phyloP scores from a whole-genome alignment of 192 early-diverging fungal species.

The Linnemannia schmuckeri region DNA sequence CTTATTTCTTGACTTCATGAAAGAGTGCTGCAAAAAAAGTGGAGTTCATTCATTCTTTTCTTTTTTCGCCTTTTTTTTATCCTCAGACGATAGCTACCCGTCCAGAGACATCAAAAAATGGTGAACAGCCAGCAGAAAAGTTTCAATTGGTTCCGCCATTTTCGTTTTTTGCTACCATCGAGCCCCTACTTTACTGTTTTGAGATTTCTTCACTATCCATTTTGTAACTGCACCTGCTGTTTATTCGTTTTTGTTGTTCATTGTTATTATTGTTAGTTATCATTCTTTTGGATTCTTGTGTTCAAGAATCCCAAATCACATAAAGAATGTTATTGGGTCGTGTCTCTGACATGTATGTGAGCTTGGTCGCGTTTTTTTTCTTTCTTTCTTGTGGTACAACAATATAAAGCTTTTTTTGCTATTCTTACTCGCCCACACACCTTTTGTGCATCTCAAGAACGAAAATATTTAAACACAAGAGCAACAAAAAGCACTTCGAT shows the following conservation, averaged over 20 bases:
- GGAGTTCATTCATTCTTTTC: background rate
- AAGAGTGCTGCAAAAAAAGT: background rate
- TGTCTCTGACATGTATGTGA: background rate
- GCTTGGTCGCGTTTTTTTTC: background rate
- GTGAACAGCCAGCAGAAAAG: no score
- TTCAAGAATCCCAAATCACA: background rate
- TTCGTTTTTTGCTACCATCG: no score
- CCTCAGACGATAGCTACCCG: conserved; percentile 1
- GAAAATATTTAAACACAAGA: background rate
- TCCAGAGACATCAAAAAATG: background rate
- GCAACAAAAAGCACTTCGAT: background rate
- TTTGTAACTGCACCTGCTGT: background rate
- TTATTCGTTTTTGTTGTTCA: background rate
- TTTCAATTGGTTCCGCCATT: no score
- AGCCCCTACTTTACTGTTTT: background rate
- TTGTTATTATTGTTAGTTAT: no score
- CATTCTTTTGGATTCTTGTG: background rate
- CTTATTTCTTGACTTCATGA: background rate
- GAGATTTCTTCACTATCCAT: background rate
- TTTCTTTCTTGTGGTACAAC: background rate
- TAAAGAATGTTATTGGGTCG: background rate
- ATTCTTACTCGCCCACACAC: background rate
- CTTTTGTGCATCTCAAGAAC: background rate
- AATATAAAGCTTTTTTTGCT: background rate
- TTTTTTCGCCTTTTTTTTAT: background rate